phyloP scores from a whole-genome alignment of 805 yeast species.

The Teunomyces gatunensis region DNA sequence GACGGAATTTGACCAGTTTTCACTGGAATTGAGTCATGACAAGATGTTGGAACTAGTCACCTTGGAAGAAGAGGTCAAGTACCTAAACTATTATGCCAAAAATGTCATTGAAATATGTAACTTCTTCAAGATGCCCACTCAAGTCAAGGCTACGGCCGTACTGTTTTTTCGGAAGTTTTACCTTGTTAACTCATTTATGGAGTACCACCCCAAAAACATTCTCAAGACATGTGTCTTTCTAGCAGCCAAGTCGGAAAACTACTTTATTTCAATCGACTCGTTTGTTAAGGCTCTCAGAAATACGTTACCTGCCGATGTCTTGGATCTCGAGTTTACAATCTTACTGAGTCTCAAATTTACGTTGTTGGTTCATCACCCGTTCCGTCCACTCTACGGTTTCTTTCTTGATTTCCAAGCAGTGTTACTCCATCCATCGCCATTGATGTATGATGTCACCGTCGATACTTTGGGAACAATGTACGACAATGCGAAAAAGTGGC shows the following conservation, averaged over 20 bases:
- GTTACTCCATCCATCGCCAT: constrained; percentile 41
- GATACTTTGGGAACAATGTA: constrained; percentile 65
- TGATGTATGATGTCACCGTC: constrained; percentile 43
- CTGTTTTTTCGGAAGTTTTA: constrained; percentile 80
- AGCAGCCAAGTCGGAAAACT: constrained; percentile 92
- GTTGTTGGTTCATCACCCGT: constrained; percentile 83
- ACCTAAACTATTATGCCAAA: constrained; percentile 69
- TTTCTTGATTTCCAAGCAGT: constrained; percentile 80
- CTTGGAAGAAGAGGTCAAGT: constrained; percentile 65
- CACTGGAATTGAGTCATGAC: constrained; percentile 27
- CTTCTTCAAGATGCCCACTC: constrained; percentile 80
- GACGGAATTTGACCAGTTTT: constrained; percentile 28
- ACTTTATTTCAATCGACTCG: constrained; percentile 78
- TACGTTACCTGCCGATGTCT: constrained; percentile 61
- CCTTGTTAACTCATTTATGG: constrained; percentile 77
- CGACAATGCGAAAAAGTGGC: constrained; percentile 64
- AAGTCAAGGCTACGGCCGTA: constrained; percentile 83
- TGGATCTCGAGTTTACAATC: constrained; percentile 76
- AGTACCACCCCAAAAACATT: constrained; percentile 79
- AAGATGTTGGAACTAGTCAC: constrained; percentile 46
- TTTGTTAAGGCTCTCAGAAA: constrained; percentile 72
- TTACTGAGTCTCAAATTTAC: constrained; percentile 76
- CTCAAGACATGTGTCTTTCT: constrained; percentile 72
- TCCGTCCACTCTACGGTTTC: constrained; percentile 88
- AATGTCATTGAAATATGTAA: constrained; percentile 69